A percentile compares a stretch with the other conserved stretches of the same genome.
These are phyloP conservation scores for Elongisporangium undulatum DNA, from an alignment of 352 stramenopile genomes.

Conservation along the genomic window DNA sequence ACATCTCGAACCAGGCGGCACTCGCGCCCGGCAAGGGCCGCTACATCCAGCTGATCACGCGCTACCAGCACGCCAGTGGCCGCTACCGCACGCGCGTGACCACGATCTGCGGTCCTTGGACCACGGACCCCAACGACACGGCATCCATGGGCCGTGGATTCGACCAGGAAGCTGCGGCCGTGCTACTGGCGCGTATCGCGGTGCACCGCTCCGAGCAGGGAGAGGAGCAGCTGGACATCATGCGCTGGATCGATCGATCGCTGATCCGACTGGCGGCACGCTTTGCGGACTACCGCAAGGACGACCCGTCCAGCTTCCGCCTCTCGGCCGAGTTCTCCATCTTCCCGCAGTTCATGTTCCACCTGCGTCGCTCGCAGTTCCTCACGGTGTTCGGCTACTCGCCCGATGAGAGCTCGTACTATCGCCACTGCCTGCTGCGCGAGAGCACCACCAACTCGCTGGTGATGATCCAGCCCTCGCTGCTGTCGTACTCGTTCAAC, in stretches of 20 bases:
- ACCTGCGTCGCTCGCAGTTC: constrained; percentile 98
- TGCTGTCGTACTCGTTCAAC: constrained; percentile 97
- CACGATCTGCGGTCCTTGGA: constrained; percentile 96
- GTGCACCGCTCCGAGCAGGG: constrained; percentile 83
- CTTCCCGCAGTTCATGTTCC: constrained; percentile 99
- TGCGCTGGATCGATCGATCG: constrained; percentile 93
- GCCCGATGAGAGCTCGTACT: constrained; percentile 98
- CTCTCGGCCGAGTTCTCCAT: constrained; percentile 97
- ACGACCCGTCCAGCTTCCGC: constrained; percentile 96
- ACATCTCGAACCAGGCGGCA: constrained; percentile 89
- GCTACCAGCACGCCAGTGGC: constrained; percentile 97
- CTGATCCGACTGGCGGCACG: constrained; percentile 98
- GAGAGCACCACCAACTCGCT: constrained; percentile 98
- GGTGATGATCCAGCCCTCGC: constrained; percentile 99
- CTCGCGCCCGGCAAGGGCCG: constrained; percentile 86
- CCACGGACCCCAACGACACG: constrained; percentile 90
- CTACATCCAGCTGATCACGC: constrained; percentile 98
- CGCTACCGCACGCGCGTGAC: constrained; percentile 95
- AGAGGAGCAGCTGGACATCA: constrained; percentile 86
- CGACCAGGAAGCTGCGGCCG: constrained; percentile 98
- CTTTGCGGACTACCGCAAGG: constrained; percentile 98
- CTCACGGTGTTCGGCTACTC: constrained; percentile 99
- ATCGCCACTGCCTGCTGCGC: constrained; percentile 92
- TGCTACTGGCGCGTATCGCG: constrained; percentile 92
- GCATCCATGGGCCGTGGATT: constrained; percentile 93